Evolutionary conservation across 495 filamentous ascomycete species (phyloP), one percentile per base, ranked within the genome.

Genomic region (Rhypophila decipiens): DNA sequence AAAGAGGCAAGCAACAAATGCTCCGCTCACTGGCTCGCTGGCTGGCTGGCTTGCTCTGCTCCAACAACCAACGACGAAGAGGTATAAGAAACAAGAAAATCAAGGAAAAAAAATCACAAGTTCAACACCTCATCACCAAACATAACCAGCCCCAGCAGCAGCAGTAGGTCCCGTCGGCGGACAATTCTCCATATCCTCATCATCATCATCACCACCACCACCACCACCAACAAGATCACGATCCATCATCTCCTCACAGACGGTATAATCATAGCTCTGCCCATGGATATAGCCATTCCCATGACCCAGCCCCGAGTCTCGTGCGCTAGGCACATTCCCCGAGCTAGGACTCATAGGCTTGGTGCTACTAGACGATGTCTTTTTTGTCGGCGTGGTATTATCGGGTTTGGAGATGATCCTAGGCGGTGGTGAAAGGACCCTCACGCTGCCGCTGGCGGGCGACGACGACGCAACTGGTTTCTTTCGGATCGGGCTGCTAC

Each of bases 31-130:
- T n/a, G n/a, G n/a, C n/a, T n/a, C n/a, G 84, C 83, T 61, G 83
- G 81, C 29, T 84, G 67, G 38, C 87, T 78, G 24, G 81, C 79
- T 57, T 84, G 87, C 18, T 80, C 75, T 70, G 85, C 75, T 60
- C 75, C 75, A 53, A 46, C 43, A 62, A 56, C 38, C 21, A 7
- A 31, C n/a, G n/a, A n/a, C n/a, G n/a, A n/a, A n/a, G n/a, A n/a
- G n/a, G 27, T 31, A 31, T 31, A 31, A 31, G 7, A 31, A 24
- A 20, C n/a, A 40, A 19, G 18, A 24, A 10, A 24, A 15, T n/a
- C 54, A 50, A 47, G 24, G 42, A 39, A 48, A 39, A 46, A 23
- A 47, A 69, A 69, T 60, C 42, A 77, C 74, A 83, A 88, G n/a
- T 82, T 87, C 66, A 31, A 31, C 7, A 31, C 13, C 7, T 31